These are phyloP conservation scores for Cryptosporidium sp. DNA, from an alignment of 169 alveolate species.

Conservation along the genomic window DNA sequence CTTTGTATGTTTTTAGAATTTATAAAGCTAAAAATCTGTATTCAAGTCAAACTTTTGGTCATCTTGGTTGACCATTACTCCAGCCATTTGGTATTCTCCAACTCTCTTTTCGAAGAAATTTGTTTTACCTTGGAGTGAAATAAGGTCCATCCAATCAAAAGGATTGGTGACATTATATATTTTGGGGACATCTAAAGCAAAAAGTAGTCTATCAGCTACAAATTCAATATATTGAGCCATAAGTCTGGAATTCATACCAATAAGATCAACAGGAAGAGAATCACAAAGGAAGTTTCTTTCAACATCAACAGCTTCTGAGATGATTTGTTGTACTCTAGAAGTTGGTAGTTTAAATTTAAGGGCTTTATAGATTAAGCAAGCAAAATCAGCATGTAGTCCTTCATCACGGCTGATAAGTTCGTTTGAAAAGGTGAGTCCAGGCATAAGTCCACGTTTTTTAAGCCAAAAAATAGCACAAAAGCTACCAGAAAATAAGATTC, in stretches of 20 bases:
- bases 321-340: conserved; percentile 92
- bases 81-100: conserved; percentile 98
- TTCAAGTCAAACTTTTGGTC: conserved; percentile 82
- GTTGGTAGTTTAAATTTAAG: conserved; percentile 90
- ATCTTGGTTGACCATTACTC: conserved; percentile 90
- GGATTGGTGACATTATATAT: conserved; percentile 94
- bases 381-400: conserved; percentile 99
- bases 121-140: conserved; percentile 98
- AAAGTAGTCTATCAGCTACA: conserved; percentile 97
- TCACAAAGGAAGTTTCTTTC: conserved; percentile 96
- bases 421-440: conserved; percentile 95
- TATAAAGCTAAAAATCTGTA: conserved; percentile 79
- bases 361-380: conserved; percentile 94
- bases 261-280: conserved; percentile 96
- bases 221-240: conserved; percentile 97
- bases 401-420: conserved; percentile 98
- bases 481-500: conserved; percentile 97
- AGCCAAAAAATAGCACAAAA: conserved; percentile 99
- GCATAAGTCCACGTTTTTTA: conserved; percentile 96
- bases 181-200: conserved; percentile 93
- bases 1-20: no score
- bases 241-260: conserved; percentile 96
- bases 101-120: conserved; percentile 99
- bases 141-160: conserved; percentile 99
- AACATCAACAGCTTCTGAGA: conserved; percentile 96